phyloP scores from a whole-genome alignment of 768 basidiomycete genomes.

The Boletales sp. region DNA sequence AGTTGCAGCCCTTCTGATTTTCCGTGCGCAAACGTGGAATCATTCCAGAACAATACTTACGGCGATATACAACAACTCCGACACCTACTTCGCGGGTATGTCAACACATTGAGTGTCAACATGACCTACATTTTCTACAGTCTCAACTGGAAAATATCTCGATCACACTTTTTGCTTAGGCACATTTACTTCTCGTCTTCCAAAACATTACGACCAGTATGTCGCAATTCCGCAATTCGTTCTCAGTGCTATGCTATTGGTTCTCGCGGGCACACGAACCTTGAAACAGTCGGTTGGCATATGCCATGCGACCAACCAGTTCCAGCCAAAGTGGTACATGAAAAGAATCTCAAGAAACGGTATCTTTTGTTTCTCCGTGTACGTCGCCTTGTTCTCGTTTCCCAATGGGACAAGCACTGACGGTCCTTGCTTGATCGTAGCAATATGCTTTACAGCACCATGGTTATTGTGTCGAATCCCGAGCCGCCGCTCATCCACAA shows the following conservation, averaged over 20 bases:
- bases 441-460: background rate
- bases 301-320: constrained; percentile 4
- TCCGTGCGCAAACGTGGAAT: constrained; percentile 14
- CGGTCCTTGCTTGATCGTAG: background rate
- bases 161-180: background rate
- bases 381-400: background rate
- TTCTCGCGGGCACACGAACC: constrained; percentile 1
- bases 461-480: background rate
- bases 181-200: background rate
- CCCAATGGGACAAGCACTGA: too few species aligned
- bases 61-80: background rate
- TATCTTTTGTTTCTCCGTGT: constrained; percentile 12
- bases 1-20: constrained; percentile 16
- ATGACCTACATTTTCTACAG: background rate
- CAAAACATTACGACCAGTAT: background rate
- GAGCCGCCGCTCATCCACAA: background rate
- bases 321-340: constrained; percentile 4
- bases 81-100: constrained; percentile 1
- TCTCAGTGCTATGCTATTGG: constrained; percentile 2
- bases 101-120: background rate
- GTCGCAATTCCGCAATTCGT: background rate
- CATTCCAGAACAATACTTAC: constrained; percentile 5
- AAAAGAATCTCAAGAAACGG: constrained; percentile 8
- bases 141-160: background rate
- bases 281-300: background rate